phyloP scores from a whole-genome alignment of 495 filamentous ascomycete genomes.

The Lepidopterella palustris region DNA sequence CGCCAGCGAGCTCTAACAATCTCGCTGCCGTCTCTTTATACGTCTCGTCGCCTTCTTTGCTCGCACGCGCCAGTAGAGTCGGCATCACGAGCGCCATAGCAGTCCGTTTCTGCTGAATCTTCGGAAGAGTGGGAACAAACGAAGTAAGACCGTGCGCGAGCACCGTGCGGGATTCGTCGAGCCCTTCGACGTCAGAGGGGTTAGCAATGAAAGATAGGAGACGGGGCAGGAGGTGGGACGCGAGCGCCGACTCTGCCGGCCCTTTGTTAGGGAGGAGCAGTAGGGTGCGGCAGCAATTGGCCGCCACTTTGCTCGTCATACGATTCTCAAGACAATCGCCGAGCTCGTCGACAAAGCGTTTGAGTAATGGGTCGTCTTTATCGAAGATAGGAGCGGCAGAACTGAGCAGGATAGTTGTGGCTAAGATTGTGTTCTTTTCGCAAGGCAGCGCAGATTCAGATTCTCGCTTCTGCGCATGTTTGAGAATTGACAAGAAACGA shows the following conservation, averaged over 20 bases:
- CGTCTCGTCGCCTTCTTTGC: slow-evolving; percentile 41
- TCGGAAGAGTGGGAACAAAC: slow-evolving; percentile 52
- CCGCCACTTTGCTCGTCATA: slow-evolving; percentile 77
- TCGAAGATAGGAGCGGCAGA: slow-evolving; percentile 65
- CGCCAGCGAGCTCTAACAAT: slow-evolving; percentile 73
- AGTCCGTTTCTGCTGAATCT: slow-evolving; percentile 45
- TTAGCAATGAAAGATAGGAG: slow-evolving; percentile 68
- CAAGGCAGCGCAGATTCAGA: slow-evolving; percentile 72
- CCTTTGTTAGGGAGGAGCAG: slow-evolving; percentile 57
- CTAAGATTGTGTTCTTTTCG: slow-evolving; percentile 87
- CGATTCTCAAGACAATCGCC: slow-evolving; percentile 76
- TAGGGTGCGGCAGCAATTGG: slow-evolving; percentile 78
- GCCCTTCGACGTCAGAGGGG: slow-evolving; percentile 57
- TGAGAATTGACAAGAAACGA: slow-evolving; percentile 72
- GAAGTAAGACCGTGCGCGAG: slow-evolving; percentile 66
- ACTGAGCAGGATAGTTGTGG: slow-evolving; percentile 81
- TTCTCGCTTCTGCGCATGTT: slow-evolving; percentile 77
- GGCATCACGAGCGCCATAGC: slow-evolving; percentile 72
- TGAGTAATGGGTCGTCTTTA: slow-evolving; percentile 63
- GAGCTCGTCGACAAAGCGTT: slow-evolving; percentile 64
- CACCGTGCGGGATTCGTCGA: slow-evolving; percentile 62
- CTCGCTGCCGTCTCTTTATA: slow-evolving; percentile 66
- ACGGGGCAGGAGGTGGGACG: slow-evolving; percentile 66
- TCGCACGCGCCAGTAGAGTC: slow-evolving; percentile 67
- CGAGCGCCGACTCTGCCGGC: slow-evolving; percentile 63